Evolutionary conservation across 352 stramenopile species (phyloP), one percentile per base, ranked within the genome.

Genomic region (Sclerospora graminicola): DNA sequence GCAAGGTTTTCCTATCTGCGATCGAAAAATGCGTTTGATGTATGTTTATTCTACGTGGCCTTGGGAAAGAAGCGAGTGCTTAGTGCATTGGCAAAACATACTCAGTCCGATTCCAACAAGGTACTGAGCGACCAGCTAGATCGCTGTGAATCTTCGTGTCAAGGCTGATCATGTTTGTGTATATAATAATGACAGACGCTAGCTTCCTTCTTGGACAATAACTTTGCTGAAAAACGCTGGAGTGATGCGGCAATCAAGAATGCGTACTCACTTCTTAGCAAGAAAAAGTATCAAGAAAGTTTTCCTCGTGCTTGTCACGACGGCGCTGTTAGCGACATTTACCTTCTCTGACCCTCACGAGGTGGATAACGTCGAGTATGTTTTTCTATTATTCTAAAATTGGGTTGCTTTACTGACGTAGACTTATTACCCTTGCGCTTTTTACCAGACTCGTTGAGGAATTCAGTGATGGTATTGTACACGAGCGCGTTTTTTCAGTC

Each of bases 201-300:
- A 20, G 52, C 75, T 1, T 60, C 70, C 10, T 90, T 92, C 48
- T 54, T 92, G 8, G 67, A 87, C 13, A 77, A 92, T 38, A 72
- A 92, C 34, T 92, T 92, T 38, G 66, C 64, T 14, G 70, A 89
- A 42, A 81, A 89, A 41, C 70, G 78, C 20, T 92, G 81, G 81
- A 74, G 57, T 27, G 71, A 73, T 43, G 89, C 93, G 19, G 93
- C 89, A 11, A 81, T 97, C 33, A 97, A 94, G 46, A 98, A 98
- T 59, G 93, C 90, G 5, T 98, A 96, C 59, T 96, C 90, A 33
- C 59, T 98, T 31, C 63, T 98, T 8, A 72, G 83, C 24, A 97
- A 97, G 55, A 89, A 95, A 23, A 83, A 90, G 33, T 97, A 97
- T n/a, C n/a, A n/a, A n/a, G n/a, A n/a, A n/a, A n/a, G n/a, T n/a